Percentiles rank a stretch among this genome's conserved stretches.
Evolutionary conservation across 176 grass and related monocot genomes (phyloP).

Genomic region (Rhynchospora breviuscula): DNA sequence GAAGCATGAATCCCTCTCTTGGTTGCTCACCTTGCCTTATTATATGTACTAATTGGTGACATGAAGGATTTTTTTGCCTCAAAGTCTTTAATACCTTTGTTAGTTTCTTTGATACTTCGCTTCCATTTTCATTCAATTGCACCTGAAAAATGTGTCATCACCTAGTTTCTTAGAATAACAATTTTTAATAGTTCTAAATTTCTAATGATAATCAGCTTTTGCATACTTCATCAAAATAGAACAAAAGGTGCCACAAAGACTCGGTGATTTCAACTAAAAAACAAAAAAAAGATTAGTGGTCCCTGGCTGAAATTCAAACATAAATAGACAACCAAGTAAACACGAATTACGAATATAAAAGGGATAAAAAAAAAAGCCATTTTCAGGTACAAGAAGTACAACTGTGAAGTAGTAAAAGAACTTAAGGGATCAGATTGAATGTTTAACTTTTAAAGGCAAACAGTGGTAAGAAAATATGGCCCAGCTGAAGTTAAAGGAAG

Average conservation of each 20-base stretch:
- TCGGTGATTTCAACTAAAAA: neutral
- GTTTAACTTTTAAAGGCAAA: neutral
- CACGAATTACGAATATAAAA: neutral
- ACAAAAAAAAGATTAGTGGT: neutral
- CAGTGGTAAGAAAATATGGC: neutral
- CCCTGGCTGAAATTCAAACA: neutral
- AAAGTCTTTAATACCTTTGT: conserved; percentile 39
- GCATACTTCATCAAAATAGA: neutral
- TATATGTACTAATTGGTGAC: conserved; percentile 56
- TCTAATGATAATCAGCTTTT: neutral
- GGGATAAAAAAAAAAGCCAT: neutral
- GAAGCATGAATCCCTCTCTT: conserved; percentile 79
- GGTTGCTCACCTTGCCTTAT: conserved; percentile 91
- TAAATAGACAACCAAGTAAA: neutral
- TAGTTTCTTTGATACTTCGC: conserved; percentile 49
- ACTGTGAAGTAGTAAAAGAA: conserved; percentile 5
- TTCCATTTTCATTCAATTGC: conserved; percentile 49
- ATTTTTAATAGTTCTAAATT: neutral
- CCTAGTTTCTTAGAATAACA: neutral
- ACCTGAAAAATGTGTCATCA: conserved; percentile 32
- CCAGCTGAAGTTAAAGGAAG: neutral
- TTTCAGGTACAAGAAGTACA: neutral
- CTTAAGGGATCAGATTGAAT: neutral
- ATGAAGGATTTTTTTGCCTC: conserved; percentile 60
- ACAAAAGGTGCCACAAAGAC: neutral